Base-by-base conservation (phyloP, 2,329 filamentous ascomycete species). In the Westerdykella ornata region DNA sequence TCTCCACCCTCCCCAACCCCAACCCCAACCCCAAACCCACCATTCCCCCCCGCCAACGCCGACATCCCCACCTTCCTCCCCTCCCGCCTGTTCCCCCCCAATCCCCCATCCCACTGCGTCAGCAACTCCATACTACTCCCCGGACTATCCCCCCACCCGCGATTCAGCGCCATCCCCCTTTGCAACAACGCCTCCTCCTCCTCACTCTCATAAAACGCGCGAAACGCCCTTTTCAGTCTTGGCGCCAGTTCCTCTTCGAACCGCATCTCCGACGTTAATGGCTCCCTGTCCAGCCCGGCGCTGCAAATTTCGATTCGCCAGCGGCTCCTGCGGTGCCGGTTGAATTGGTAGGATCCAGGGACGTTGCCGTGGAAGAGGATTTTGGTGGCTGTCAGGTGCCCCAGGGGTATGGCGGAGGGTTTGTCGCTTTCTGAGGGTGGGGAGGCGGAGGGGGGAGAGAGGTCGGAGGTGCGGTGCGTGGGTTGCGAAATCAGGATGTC, bases 271-370 rank as follows among this genome's bases (percentile, higher is more conserved):
- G 8, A 68, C 62, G 19, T 68, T 63, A 33, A n/a, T 15, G 30
- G 26, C 8, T 8, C n/a, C 6, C 14, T 14, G 30, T 33, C 16
- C 8, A 33, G 14, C n/a, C 30, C 30, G 7, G 30, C 30, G 8
- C 6, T 8, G n/a, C n/a, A 7, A 3, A 15, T 8, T 31, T 77
- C 68, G 11, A 95, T 81, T 38, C 82, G 80, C 92, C 92, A 98
- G 31, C 89, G 80, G 54, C 86, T 88, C 46, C 92, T 80, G 14
- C 90, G 82, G 64, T 97, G 88, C 4, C 92, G 80, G 66, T 98
- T 97, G 70, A 98, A 98, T 9, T 90, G 86, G 62, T 96, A 97
- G 1, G 88, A 95, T 0, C 92, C 92, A 1, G 92, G 92, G 2
- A 97, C 81, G 56, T 98, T 98, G 33, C 85, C 88, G 63, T 98